Percentiles rank a stretch among this genome's conserved stretches.
Evolutionary conservation across 1,139 yeast genomes (phyloP).

Genomic region (Protomyces inouyei): DNA sequence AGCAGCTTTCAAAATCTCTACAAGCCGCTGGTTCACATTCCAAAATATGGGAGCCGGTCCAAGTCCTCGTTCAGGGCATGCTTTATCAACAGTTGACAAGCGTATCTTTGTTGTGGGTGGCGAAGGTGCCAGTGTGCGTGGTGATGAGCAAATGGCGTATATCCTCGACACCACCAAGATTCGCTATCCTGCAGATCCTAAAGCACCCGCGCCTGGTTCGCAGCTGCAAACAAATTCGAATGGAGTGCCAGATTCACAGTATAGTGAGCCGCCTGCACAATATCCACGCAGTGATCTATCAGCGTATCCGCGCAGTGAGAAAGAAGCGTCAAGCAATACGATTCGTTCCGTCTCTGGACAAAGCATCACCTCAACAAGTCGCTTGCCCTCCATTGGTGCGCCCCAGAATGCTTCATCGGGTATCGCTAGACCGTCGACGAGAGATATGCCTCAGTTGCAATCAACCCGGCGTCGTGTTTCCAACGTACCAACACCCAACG

Average conservation of each 20-base stretch:
- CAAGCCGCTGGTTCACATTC: conserved; percentile 68
- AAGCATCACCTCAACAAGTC: conserved; percentile 11
- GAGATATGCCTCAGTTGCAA: neutral
- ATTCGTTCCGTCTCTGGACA: conserved; percentile 24
- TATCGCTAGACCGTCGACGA: neutral
- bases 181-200: conserved; percentile 33
- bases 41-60: conserved; percentile 58
- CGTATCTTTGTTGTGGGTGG: conserved; percentile 89
- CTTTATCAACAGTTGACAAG: conserved; percentile 69
- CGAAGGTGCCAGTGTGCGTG: conserved; percentile 34
- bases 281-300: neutral
- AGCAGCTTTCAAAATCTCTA: conserved; percentile 69
- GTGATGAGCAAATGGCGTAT: conserved; percentile 40
- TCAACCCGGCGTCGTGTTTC: neutral
- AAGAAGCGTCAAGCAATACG: neutral
- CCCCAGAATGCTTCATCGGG: neutral
- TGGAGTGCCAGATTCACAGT: neutral
- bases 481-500: neutral
- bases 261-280: neutral
- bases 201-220: neutral
- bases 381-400: neutral
- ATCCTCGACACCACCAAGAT: conserved; percentile 42
- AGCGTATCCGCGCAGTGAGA: neutral
- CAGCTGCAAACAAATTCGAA: neutral
- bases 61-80: conserved; percentile 90